These are phyloP conservation scores for Dioszegia hungarica DNA, from an alignment of 768 basidiomycete species.

Conservation along the genomic window DNA sequence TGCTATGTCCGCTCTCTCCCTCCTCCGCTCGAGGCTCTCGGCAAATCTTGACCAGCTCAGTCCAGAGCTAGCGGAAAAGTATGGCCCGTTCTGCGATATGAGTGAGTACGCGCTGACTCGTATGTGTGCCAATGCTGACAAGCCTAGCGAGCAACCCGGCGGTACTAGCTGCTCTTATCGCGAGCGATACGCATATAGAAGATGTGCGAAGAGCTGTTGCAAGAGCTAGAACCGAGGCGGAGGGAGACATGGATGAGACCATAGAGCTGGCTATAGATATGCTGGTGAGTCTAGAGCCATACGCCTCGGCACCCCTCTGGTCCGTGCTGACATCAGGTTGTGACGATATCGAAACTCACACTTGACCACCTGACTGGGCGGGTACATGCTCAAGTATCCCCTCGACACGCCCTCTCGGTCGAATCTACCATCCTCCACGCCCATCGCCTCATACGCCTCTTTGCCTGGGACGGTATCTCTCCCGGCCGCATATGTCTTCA, in stretches of 20 bases:
- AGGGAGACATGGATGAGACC: background rate
- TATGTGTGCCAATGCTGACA: background rate
- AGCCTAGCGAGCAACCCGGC: conserved; percentile 9
- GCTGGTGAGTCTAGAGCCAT: conserved; percentile 5
- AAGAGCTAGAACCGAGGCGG: background rate
- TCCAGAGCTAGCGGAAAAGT: conserved; percentile 5
- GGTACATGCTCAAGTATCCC: conserved; percentile 32
- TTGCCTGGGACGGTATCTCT: conserved; percentile 19
- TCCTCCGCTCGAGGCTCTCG: background rate
- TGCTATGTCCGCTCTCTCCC: conserved; percentile 2
- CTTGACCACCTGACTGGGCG: conserved; percentile 18
- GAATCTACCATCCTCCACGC: conserved; percentile 13
- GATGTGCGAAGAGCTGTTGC: background rate
- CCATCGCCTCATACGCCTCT: conserved; percentile 12
- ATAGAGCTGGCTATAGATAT: conserved; percentile 8
- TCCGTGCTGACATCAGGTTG: conserved; percentile 6
- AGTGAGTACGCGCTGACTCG: background rate
- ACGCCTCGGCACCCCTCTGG: background rate
- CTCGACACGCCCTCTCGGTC: conserved; percentile 20
- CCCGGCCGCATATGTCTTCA: conserved; percentile 53
- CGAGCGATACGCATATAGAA: background rate
- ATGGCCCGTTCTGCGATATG: conserved; percentile 18
- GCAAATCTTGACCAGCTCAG: conserved; percentile 12
- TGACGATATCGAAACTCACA: conserved; percentile 8
- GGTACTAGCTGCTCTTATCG: background rate